phyloP scores from a whole-genome alignment of 2,329 filamentous ascomycete species.

The Xylariaceae sp. region DNA sequence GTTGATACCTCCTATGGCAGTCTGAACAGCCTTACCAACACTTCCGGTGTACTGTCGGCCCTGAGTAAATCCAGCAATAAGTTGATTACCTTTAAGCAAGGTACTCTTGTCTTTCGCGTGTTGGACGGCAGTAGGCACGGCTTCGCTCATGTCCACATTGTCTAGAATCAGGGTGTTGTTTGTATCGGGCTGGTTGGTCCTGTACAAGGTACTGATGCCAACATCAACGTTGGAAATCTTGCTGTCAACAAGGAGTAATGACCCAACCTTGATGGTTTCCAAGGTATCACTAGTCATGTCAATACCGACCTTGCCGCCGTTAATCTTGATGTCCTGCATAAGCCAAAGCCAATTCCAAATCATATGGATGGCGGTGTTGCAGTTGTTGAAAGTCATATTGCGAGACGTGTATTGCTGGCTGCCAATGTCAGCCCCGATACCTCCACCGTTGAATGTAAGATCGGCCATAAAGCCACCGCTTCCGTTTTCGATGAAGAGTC shows the following conservation, averaged over 20 bases:
- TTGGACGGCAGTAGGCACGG: slow-evolving; percentile 68
- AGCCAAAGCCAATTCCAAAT: slow-evolving; percentile 93
- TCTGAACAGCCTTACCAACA: slow-evolving; percentile 61
- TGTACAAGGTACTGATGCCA: slow-evolving; percentile 77
- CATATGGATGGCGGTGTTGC: slow-evolving; percentile 82
- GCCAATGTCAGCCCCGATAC: slow-evolving; percentile 76
- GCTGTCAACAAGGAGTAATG: slow-evolving; percentile 81
- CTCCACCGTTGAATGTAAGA: slow-evolving; percentile 80
- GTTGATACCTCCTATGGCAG: slow-evolving; percentile 52
- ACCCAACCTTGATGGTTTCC: slow-evolving; percentile 77
- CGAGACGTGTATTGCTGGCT: slow-evolving; percentile 88
- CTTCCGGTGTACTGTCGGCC: slow-evolving; percentile 69
- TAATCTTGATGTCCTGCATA: slow-evolving; percentile 74
- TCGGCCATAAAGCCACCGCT: slow-evolving; percentile 85
- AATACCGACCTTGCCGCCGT: slow-evolving; percentile 74
- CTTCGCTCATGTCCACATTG: slow-evolving; percentile 80
- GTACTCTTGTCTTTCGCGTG: slow-evolving; percentile 57
- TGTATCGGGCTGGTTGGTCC: slow-evolving; percentile 61
- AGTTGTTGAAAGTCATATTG: slow-evolving; percentile 80
- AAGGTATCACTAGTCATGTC: slow-evolving; percentile 72
- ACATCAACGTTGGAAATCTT: slow-evolving; percentile 74
- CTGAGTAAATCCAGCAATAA: slow-evolving; percentile 75
- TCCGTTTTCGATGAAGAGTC: slow-evolving; percentile 84
- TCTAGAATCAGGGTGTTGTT: slow-evolving; percentile 85
- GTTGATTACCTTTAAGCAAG: slow-evolving; percentile 70